Conservation (phyloP, 345 rosid genomes). For the Carallia brachiata region DNA sequence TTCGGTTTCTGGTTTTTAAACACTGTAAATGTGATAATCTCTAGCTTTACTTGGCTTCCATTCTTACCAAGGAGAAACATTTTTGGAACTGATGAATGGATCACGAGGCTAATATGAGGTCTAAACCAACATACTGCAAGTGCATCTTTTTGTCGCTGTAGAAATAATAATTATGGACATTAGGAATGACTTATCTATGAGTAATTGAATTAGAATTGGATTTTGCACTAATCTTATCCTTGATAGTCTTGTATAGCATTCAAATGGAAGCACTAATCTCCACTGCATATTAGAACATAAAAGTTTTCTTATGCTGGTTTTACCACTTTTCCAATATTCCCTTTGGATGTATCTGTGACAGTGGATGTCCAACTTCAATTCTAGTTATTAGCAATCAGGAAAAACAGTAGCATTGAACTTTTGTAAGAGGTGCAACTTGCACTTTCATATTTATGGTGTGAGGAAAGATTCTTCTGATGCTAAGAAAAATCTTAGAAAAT, state of each 20-base stretch:
- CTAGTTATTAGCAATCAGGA: too few species aligned
- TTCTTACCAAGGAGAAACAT: slow-evolving; percentile 10
- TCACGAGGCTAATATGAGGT: not conserved
- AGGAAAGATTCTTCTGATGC: slow-evolving; percentile 59
- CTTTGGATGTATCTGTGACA: too few species aligned
- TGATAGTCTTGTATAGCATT: slow-evolving; percentile 6
- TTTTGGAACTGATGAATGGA: not conserved
- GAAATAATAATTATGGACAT: too few species aligned
- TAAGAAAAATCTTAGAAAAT: slow-evolving; percentile 28
- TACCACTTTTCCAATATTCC: too few species aligned
- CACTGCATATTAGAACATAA: slow-evolving; percentile 8
- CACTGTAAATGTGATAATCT: not conserved
- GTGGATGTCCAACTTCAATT: too few species aligned
- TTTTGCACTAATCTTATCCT: slow-evolving; percentile 24
- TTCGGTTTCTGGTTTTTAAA: not conserved
- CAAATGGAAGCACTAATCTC: slow-evolving; percentile 13
- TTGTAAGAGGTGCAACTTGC: not conserved
- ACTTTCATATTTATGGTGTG: slow-evolving; percentile 36
- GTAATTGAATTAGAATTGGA: too few species aligned
- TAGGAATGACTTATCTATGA: too few species aligned
- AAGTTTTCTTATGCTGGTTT: too few species aligned
- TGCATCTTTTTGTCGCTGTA: not conserved
- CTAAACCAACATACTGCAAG: not conserved
- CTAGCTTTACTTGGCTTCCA: not conserved
- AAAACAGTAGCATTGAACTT: not conserved